phyloP scores from a whole-genome alignment of 108 stramenopile species.

The Skeletonema potamos region DNA sequence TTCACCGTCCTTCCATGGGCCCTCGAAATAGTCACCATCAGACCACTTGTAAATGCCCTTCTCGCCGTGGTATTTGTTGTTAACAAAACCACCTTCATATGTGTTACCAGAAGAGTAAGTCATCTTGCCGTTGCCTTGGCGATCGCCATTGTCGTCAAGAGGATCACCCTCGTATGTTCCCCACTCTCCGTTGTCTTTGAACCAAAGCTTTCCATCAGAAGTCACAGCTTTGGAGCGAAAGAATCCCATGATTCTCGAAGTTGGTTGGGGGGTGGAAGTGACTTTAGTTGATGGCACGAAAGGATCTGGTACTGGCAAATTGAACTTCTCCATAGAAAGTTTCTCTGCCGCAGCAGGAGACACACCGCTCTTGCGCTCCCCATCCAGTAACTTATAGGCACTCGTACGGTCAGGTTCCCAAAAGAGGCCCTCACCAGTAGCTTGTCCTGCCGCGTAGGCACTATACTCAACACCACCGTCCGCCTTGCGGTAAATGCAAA shows the following conservation, averaged over 20 bases:
- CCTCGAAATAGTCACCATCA: slow-evolving; percentile 5
- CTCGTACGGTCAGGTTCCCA: slow-evolving; percentile 53
- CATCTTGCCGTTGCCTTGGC: slow-evolving; percentile 30
- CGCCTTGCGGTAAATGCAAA: not conserved
- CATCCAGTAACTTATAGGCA: slow-evolving; percentile 10
- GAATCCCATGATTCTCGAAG: not conserved
- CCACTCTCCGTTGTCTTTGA: slow-evolving; percentile 37
- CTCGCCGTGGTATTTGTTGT: slow-evolving; percentile 25
- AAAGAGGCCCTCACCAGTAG: slow-evolving; percentile 11
- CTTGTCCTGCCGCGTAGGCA: slow-evolving; percentile 3
- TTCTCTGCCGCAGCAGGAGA: not conserved
- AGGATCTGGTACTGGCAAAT: not conserved
- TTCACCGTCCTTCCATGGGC: slow-evolving; percentile 20
- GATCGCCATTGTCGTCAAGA: slow-evolving; percentile 14
- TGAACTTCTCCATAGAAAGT: slow-evolving; percentile 9
- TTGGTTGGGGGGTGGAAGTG: not conserved
- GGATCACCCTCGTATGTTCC: slow-evolving; percentile 22
- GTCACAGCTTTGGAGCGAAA: slow-evolving; percentile 9
- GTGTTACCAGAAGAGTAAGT: slow-evolving; percentile 14
- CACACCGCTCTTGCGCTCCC: slow-evolving; percentile 1
- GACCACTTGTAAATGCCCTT: slow-evolving; percentile 20
- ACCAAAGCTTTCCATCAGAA: slow-evolving; percentile 24
- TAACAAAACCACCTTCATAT: slow-evolving; percentile 27
- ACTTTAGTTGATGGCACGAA: not conserved
- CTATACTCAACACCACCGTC: slow-evolving; percentile 12